Evolutionary conservation across 2,329 filamentous ascomycete species (phyloP).

Genomic region (Diaporthe citriasiana): DNA sequence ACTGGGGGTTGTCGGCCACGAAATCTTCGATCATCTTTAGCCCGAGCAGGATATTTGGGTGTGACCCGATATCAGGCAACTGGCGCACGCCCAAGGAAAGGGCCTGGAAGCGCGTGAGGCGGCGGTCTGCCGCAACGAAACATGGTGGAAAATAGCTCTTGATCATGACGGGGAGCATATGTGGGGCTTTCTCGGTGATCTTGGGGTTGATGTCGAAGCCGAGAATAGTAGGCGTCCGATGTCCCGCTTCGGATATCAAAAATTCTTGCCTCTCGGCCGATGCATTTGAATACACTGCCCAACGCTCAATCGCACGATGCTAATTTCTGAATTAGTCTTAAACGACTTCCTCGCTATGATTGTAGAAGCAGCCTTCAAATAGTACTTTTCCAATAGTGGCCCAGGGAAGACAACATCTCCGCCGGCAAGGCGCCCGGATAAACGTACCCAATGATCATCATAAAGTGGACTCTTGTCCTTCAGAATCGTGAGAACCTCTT

Average conservation of each 20-base stretch:
- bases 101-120: conserved; percentile 27
- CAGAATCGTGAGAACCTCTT: conserved; percentile 15
- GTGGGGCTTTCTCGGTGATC: conserved; percentile 16
- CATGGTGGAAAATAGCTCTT: conserved; percentile 34
- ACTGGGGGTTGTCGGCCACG: conserved; percentile 22
- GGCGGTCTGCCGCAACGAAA: conserved; percentile 18
- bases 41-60: conserved; percentile 29
- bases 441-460: conserved; percentile 18
- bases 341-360: background rate
- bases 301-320: conserved; percentile 28
- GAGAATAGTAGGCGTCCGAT: conserved; percentile 7
- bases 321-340: background rate
- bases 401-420: background rate
- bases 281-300: conserved; percentile 10
- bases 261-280: conserved; percentile 5
- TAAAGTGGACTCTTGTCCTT: conserved; percentile 27
- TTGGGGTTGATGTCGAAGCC: conserved; percentile 34
- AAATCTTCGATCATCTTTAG: conserved; percentile 28
- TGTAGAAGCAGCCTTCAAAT: background rate
- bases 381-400: background rate
- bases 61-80: conserved; percentile 23
- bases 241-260: conserved; percentile 1
- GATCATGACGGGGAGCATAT: conserved; percentile 27
- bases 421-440: background rate
- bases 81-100: conserved; percentile 23